These are phyloP conservation scores for Ophiosphaerella korrae DNA, from an alignment of 2,329 filamentous ascomycete species.

Conservation along the genomic window DNA sequence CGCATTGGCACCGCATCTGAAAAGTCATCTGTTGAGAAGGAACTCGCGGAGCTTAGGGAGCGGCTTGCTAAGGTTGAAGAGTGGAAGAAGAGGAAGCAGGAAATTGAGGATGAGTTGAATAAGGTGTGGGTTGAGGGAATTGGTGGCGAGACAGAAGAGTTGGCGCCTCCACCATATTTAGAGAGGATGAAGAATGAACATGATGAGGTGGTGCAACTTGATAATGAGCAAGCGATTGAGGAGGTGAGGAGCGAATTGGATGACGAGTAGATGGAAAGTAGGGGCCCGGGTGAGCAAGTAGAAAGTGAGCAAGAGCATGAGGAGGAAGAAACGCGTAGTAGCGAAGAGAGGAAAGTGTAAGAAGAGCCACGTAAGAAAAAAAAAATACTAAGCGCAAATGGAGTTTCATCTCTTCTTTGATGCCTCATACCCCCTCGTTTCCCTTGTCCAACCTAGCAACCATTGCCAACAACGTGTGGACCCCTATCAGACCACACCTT, in stretches of 20 bases:
- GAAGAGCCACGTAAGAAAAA: too few relatives aligned
- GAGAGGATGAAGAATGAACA: slow-evolving; percentile 18
- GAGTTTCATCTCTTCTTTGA: too few relatives aligned
- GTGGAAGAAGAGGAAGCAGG: slow-evolving; percentile 77
- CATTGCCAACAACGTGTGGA: too few relatives aligned
- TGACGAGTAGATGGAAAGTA: not conserved
- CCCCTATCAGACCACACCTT: too few relatives aligned
- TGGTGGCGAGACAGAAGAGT: slow-evolving; percentile 44
- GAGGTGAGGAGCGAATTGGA: not conserved
- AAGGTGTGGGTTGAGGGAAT: slow-evolving; percentile 61
- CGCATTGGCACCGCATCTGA: slow-evolving; percentile 92
- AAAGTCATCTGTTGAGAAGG: slow-evolving; percentile 90
- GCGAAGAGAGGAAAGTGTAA: too few relatives aligned
- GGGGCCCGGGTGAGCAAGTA: not conserved
- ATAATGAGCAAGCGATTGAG: not conserved
- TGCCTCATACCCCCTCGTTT: too few relatives aligned
- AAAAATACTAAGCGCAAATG: too few relatives aligned
- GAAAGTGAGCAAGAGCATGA: not conserved
- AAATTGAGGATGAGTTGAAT: slow-evolving; percentile 82
- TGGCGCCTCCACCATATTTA: slow-evolving; percentile 46
- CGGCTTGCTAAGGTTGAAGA: slow-evolving; percentile 79
- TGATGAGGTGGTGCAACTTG: not conserved
- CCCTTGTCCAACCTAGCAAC: too few relatives aligned
- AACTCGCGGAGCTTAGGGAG: slow-evolving; percentile 82
- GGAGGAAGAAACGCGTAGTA: not conserved